A percentile compares a stretch with the other conserved stretches of the same genome.
phyloP scores from a whole-genome alignment of 305 asterid genomes.

The Fraxinus baroniana region DNA sequence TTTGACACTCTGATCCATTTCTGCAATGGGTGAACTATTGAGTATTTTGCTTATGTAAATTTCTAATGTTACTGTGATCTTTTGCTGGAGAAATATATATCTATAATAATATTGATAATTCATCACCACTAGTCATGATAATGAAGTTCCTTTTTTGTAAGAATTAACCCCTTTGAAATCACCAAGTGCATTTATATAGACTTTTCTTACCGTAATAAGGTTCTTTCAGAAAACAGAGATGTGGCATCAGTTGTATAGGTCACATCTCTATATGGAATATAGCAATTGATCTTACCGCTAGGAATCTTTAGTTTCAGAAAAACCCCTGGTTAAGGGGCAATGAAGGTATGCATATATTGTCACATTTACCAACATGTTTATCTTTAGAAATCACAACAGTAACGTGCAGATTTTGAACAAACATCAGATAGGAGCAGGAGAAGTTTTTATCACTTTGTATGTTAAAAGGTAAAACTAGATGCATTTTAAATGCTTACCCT shows the following conservation, averaged over 20 bases:
- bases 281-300: not conserved
- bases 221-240: not conserved
- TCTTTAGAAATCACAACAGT: slow-evolving; percentile 3
- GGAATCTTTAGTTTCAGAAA: not conserved
- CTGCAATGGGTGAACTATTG: slow-evolving; percentile 38
- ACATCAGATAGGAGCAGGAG: not conserved
- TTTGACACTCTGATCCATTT: slow-evolving; percentile 45
- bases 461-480: not conserved
- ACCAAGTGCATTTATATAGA: not conserved
- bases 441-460: not conserved
- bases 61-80: not conserved
- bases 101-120: not conserved
- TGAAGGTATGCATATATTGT: not conserved
- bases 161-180: not conserved
- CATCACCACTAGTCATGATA: not conserved
- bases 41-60: not conserved
- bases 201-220: not conserved
- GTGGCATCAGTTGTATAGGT: not conserved
- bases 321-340: not conserved
- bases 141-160: not conserved
- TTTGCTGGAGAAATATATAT: too few species aligned
- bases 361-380: not conserved
- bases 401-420: not conserved
- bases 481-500: slow-evolving; percentile 36
- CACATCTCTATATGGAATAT: not conserved